Evolutionary conservation across 805 yeast genomes (phyloP).

Genomic region (Candida chilensis): DNA sequence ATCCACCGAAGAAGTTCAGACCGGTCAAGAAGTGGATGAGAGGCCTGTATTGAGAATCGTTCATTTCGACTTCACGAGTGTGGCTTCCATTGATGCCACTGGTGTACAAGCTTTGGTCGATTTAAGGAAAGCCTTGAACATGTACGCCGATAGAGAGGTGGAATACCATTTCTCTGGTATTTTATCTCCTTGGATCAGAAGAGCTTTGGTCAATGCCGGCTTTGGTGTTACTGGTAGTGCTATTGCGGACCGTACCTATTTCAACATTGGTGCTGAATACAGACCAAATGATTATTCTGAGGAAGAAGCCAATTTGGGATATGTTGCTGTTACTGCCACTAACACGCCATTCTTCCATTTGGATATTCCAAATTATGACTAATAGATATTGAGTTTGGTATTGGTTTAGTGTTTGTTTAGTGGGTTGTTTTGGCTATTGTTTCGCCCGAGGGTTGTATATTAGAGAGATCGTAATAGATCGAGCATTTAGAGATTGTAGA

Average conservation of each 20-base stretch:
- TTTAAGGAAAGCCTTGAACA: slow-evolving; percentile 59
- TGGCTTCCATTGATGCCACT: slow-evolving; percentile 70
- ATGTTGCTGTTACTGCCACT: slow-evolving; percentile 50
- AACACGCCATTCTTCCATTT: slow-evolving; percentile 71
- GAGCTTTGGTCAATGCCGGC: slow-evolving; percentile 67
- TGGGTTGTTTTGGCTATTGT: neutral
- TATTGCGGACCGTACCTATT: slow-evolving; percentile 27
- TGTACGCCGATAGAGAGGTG: slow-evolving; percentile 72
- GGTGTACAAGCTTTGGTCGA: slow-evolving; percentile 75
- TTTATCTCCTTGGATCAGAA: slow-evolving; percentile 77
- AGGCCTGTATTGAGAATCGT: slow-evolving; percentile 65
- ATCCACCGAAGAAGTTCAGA: slow-evolving; percentile 9
- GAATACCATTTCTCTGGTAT: slow-evolving; percentile 88
- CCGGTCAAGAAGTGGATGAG: slow-evolving; percentile 20
- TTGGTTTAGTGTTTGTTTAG: slow-evolving; percentile 1
- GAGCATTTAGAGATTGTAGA: no score
- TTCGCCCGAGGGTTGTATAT: no score
- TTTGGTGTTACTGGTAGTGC: slow-evolving; percentile 55
- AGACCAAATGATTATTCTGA: slow-evolving; percentile 20
- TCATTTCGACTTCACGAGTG: slow-evolving; percentile 76
- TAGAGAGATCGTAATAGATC: no score
- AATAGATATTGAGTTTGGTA: neutral
- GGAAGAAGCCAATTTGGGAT: slow-evolving; percentile 14
- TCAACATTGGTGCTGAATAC: slow-evolving; percentile 21
- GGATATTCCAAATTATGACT: slow-evolving; percentile 54